Conservation (phyloP, 495 filamentous ascomycete species). For the Neurospora sp. region DNA sequence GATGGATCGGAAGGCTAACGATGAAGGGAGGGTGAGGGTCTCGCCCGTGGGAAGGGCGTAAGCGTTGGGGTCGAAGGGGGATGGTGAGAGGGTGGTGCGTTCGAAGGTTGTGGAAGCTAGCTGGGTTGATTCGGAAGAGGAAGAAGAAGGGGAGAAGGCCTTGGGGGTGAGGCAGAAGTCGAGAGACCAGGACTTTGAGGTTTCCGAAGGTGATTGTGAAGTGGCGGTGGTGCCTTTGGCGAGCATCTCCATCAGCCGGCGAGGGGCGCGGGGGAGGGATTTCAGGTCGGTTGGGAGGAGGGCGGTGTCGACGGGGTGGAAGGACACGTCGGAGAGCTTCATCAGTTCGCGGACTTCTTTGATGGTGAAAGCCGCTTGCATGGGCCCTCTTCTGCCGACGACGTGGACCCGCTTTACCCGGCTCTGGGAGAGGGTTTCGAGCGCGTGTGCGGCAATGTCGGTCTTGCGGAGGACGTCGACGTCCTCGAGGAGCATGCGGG, state of each 20-base stretch:
- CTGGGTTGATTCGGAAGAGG: slow-evolving; percentile 20
- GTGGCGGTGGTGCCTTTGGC: slow-evolving; percentile 47
- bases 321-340: slow-evolving; percentile 60
- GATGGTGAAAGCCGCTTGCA: slow-evolving; percentile 91
- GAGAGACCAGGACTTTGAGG: slow-evolving; percentile 64
- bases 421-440: slow-evolving; percentile 64
- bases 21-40: slow-evolving; percentile 38
- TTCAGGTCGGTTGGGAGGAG: slow-evolving; percentile 54
- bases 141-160: slow-evolving; percentile 46
- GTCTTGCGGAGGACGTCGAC: slow-evolving; percentile 65
- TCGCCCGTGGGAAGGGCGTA: slow-evolving; percentile 40
- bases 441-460: slow-evolving; percentile 76
- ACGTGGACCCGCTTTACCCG: slow-evolving; percentile 70
- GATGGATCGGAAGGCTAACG: slow-evolving; percentile 78
- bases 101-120: slow-evolving; percentile 57
- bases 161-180: slow-evolving; percentile 72
- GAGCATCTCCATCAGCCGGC: slow-evolving; percentile 71
- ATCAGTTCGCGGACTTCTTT: slow-evolving; percentile 86
- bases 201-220: neutral
- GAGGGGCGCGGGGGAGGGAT: slow-evolving; percentile 59
- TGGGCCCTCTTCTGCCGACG: slow-evolving; percentile 75
- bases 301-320: slow-evolving; percentile 54
- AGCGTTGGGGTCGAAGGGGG: slow-evolving; percentile 42
- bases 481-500: slow-evolving; percentile 69
- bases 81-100: slow-evolving; percentile 39